Percentiles rank a stretch among this genome's conserved stretches.
phyloP scores from a whole-genome alignment of 2,329 filamentous ascomycete species.

The Alternaria triticimaculans region DNA sequence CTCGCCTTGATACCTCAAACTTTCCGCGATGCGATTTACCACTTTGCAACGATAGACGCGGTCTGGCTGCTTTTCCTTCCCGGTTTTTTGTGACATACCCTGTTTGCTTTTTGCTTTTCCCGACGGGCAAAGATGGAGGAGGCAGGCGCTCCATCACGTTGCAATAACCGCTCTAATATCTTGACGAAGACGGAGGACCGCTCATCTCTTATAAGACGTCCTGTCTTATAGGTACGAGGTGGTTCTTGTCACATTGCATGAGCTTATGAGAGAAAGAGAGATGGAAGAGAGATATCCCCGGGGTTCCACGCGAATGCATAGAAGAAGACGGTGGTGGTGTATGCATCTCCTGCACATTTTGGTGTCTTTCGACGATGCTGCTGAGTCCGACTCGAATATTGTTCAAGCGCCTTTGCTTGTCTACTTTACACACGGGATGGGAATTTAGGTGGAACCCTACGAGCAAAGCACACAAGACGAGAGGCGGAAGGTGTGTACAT shows the following conservation, averaged over 20 bases:
- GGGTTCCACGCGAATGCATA: conserved; percentile 9
- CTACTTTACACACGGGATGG: neutral
- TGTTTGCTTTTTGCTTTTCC: conserved; percentile 15
- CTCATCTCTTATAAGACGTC: conserved; percentile 1
- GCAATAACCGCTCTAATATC: conserved; percentile 35
- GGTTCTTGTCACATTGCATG: conserved; percentile 22
- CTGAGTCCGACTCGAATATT: neutral
- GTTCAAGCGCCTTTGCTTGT: neutral
- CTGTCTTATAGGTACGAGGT: neutral
- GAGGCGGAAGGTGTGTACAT: conserved; percentile 12
- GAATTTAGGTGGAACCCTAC: neutral
- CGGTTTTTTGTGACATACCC: conserved; percentile 28
- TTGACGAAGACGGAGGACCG: conserved; percentile 8
- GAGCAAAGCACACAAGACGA: conserved; percentile 3
- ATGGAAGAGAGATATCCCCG: conserved; percentile 36
- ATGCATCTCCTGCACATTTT: conserved; percentile 12
- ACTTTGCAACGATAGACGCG: conserved; percentile 34
- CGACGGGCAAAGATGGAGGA: conserved; percentile 40
- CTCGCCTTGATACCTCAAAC: conserved; percentile 24
- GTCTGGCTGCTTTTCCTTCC: conserved; percentile 11
- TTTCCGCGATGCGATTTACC: conserved; percentile 22
- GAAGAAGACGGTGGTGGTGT: conserved; percentile 1
- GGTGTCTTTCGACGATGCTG: neutral
- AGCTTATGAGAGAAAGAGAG: conserved; percentile 38
- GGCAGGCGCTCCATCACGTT: conserved; percentile 48